Evolutionary conservation across 169 alveolate genomes (phyloP).

Genomic region (Plasmodium yoelii): DNA sequence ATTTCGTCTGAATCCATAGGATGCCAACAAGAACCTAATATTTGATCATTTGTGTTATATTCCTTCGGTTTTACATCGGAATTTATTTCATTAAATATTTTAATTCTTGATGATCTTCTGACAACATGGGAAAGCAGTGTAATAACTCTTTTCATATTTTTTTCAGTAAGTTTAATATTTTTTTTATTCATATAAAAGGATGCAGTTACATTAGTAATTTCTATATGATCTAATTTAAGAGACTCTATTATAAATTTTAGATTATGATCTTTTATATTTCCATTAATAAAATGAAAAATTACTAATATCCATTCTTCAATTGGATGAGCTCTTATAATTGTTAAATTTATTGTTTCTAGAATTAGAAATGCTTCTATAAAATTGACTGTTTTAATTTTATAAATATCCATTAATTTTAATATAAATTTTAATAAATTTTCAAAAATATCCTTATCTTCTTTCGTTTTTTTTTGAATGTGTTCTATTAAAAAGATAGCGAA

Average conservation of each 20-base stretch:
- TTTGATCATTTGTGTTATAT: constrained; percentile 26
- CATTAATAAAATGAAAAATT: constrained; percentile 68
- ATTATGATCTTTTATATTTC: constrained; percentile 30
- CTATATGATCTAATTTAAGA: constrained; percentile 28
- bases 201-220: constrained; percentile 56
- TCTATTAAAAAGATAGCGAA: constrained; percentile 48
- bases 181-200: constrained; percentile 66
- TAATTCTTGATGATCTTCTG: constrained; percentile 57
- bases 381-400: constrained; percentile 50
- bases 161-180: constrained; percentile 32
- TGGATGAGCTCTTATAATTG: constrained; percentile 46
- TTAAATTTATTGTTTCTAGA: constrained; percentile 42
- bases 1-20: constrained; percentile 23
- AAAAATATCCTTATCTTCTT: constrained; percentile 46
- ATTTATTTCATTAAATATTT: constrained; percentile 12
- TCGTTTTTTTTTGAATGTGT: constrained; percentile 32
- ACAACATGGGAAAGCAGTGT: constrained; percentile 37
- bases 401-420: constrained; percentile 54
- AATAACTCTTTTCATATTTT: constrained; percentile 27
- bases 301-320: constrained; percentile 66
- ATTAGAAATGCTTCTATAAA: constrained; percentile 64
- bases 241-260: constrained; percentile 32
- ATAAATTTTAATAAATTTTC: constrained; percentile 50
- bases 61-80: constrained; percentile 7
- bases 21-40: constrained; percentile 72